Conservation (phyloP, 2,329 filamentous ascomycete genomes). For the Cadophora sp. region DNA sequence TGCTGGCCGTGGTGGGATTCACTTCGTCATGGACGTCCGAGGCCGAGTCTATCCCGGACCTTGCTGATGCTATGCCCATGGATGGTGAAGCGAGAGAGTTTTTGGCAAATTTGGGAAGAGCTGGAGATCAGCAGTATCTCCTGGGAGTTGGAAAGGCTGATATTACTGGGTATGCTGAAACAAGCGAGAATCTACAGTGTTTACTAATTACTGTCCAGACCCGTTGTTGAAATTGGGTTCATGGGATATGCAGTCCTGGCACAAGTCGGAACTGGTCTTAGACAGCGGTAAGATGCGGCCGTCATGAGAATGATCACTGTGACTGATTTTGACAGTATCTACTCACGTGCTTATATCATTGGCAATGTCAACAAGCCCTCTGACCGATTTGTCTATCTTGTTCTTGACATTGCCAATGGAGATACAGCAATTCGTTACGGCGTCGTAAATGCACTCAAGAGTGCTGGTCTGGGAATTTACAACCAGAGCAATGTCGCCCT, state of each 20-base stretch:
- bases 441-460: conserved; percentile 76
- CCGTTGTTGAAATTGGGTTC: conserved; percentile 89
- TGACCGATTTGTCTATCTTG: conserved; percentile 83
- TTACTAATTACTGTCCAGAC: conserved; percentile 45
- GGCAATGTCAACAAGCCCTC: conserved; percentile 69
- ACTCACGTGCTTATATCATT: conserved; percentile 88
- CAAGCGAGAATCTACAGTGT: neutral
- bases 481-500: conserved; percentile 82
- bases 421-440: conserved; percentile 88
- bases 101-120: conserved; percentile 13
- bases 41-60: neutral
- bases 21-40: conserved; percentile 6
- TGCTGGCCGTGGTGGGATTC: conserved; percentile 14
- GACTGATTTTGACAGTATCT: conserved; percentile 54
- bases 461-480: conserved; percentile 75
- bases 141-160: conserved; percentile 75
- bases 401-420: conserved; percentile 84
- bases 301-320: neutral
- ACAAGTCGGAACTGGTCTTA: conserved; percentile 82
- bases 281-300: conserved; percentile 63
- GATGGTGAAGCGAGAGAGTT: conserved; percentile 17
- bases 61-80: conserved; percentile 1
- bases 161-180: conserved; percentile 62
- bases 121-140: conserved; percentile 54
- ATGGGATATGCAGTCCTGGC: conserved; percentile 87